Conservation (phyloP, 83 land plant species). For the Picea engelmannii region DNA sequence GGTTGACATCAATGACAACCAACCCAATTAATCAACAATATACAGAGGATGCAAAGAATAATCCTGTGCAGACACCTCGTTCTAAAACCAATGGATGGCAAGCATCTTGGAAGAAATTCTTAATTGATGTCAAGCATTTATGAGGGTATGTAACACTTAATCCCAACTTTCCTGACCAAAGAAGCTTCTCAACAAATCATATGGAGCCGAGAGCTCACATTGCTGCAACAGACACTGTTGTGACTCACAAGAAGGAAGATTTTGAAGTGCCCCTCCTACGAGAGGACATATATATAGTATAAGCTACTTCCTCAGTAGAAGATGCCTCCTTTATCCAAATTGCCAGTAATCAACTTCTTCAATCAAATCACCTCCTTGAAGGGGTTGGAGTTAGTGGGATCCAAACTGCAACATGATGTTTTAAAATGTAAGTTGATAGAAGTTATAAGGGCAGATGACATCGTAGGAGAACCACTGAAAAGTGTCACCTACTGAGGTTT, state of each 20-base stretch:
- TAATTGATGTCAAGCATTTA: slow-evolving; percentile 44
- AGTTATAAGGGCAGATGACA: slow-evolving; percentile 30
- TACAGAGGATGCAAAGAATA: slow-evolving; percentile 37
- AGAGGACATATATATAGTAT: slow-evolving; percentile 38
- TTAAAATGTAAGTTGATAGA: slow-evolving; percentile 23
- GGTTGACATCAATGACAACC: too few species aligned
- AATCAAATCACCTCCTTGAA: slow-evolving; percentile 35
- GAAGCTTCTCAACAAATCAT: slow-evolving; percentile 55
- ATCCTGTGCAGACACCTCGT: slow-evolving; percentile 42
- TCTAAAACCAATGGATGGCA: slow-evolving; percentile 57
- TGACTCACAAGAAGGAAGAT: slow-evolving; percentile 44
- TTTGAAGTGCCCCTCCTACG: slow-evolving; percentile 30
- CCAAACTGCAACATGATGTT: slow-evolving; percentile 48
- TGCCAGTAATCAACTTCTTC: slow-evolving; percentile 51
- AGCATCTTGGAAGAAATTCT: slow-evolving; percentile 43
- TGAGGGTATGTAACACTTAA: slow-evolving; percentile 46
- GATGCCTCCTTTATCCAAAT: slow-evolving; percentile 33
- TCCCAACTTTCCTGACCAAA: slow-evolving; percentile 50
- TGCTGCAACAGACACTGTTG: slow-evolving; percentile 27
- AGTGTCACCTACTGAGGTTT: slow-evolving; percentile 16
- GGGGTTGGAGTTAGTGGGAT: slow-evolving; percentile 17
- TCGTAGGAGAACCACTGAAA: slow-evolving; percentile 30
- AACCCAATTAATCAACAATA: too few species aligned
- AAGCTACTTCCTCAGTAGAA: slow-evolving; percentile 28
- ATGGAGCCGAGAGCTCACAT: slow-evolving; percentile 52